Base-by-base conservation (phyloP, 129 eudicot species). In the Silybum marianum region DNA sequence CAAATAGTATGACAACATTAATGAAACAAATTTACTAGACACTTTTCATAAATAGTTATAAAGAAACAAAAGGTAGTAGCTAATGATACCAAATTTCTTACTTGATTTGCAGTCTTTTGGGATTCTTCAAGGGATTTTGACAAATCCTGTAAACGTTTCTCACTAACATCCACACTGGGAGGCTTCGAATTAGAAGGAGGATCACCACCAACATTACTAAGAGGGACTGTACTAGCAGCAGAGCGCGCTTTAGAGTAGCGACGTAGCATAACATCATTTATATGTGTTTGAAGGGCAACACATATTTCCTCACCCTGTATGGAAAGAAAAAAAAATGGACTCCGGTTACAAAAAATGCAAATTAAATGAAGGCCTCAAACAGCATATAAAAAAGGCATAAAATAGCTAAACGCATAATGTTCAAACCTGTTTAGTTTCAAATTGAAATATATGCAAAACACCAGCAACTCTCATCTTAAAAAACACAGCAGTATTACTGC, bases 401-500 rank as follows among this genome's bases (percentile, higher is more conserved):
- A 32, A 75, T 13, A 42, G 32, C 34, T 44, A 22, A 69, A 66
- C 39, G 18, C 58, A 46, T 44, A 66, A 77, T 23, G 22, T 28
- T 69, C 30, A 1, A 42, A 96, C 99, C 99, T 96, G 99, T 85
- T 91, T 96, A 12, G 99, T 96, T 82, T 96, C 99, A 51, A 96
- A 96, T 72, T 96, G 99, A 84, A 96, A 96, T 80, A 96, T 93
- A 84, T 96, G 99, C 82, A 96, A 87, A 30, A 91, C 98, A 21
- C 99, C 99, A 22, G 99, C 99, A 79, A 96, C 99, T 88, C 99
- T 88, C 99, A 96, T 96, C 86, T 96, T 96, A 73, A 96, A 96
- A 60, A 96, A 96, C 40, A 96, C 99, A 44, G 99, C 99, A 40
- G 99, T 90, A 70, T 96, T 93, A 78, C 99, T 96, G 90, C 99